Conservation (phyloP, 345 rosid species). For the Citropsis articulata region DNA sequence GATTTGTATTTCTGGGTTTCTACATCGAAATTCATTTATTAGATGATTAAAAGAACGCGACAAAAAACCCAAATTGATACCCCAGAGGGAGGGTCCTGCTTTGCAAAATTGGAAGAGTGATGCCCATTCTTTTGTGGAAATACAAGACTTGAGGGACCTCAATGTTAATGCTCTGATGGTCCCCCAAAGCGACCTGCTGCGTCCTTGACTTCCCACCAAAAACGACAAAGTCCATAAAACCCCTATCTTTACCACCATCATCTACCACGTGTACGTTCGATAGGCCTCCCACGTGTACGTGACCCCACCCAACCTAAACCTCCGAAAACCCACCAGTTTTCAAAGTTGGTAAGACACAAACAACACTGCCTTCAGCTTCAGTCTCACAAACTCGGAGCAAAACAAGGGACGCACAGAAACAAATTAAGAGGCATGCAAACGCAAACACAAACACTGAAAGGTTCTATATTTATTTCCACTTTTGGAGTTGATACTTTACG, state of each 20-base stretch:
- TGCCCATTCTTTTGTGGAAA: background rate
- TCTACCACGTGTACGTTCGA: background rate
- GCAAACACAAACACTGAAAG: slow-evolving; percentile 37
- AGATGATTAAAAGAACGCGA: no score
- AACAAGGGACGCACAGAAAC: slow-evolving; percentile 18
- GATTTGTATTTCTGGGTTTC: no score
- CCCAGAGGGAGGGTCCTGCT: background rate
- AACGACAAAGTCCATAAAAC: slow-evolving; percentile 10
- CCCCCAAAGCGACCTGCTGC: slow-evolving; percentile 11
- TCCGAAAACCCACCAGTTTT: slow-evolving; percentile 20
- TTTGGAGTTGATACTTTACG: slow-evolving; percentile 32
- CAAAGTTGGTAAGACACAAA: slow-evolving; percentile 58
- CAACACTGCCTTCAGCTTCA: slow-evolving; percentile 38
- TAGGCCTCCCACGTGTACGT: slow-evolving; percentile 21
- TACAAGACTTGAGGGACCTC: background rate
- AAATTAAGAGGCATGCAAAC: slow-evolving; percentile 37
- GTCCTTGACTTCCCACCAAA: slow-evolving; percentile 23
- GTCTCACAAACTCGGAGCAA: slow-evolving; percentile 36
- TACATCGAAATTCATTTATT: no score
- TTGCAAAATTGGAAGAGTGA: background rate
- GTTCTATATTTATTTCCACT: slow-evolving; percentile 29
- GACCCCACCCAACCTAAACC: slow-evolving; percentile 4
- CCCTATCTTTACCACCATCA: background rate
- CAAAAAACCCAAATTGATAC: no score
- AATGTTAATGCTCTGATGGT: slow-evolving; percentile 2